Percentiles rank a stretch among this genome's conserved stretches.
phyloP scores from a whole-genome alignment of 2,329 filamentous ascomycete species.

The Trichoderma sp. region DNA sequence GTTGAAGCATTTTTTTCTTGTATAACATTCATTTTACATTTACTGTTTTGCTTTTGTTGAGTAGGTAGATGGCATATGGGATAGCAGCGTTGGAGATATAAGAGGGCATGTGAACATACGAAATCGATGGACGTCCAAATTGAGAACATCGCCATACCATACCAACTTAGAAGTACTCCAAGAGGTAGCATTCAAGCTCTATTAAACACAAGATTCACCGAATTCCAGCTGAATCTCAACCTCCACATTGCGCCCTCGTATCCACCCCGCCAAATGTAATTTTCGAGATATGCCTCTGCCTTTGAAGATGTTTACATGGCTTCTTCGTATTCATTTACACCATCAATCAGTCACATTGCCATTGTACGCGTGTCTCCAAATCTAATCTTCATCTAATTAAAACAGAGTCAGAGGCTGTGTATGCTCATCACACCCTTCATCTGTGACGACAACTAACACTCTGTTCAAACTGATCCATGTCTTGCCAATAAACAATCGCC shows the following conservation, averaged over 20 bases:
- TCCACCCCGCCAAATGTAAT: neutral
- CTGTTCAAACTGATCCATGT: neutral
- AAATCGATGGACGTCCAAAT: neutral
- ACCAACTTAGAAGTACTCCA: neutral
- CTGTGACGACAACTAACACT: neutral
- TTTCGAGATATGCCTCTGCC: neutral
- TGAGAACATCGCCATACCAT: neutral
- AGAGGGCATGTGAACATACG: neutral
- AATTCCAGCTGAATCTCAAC: neutral
- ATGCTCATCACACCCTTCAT: neutral
- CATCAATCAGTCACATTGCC: neutral
- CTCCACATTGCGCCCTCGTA: neutral
- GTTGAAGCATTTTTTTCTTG: neutral
- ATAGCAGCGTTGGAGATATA: neutral
- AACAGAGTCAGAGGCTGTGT: slow-evolving; percentile 3
- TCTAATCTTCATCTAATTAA: neutral
- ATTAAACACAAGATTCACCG: neutral
- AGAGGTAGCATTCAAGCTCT: neutral
- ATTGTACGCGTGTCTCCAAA: neutral
- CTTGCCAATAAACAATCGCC: slow-evolving; percentile 8
- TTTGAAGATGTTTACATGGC: neutral
- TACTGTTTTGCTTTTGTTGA: neutral
- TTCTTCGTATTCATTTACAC: neutral
- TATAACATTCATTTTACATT: neutral
- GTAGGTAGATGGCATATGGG: neutral